These are phyloP conservation scores for Aspergillus ostianus DNA, from an alignment of 495 filamentous ascomycete genomes.

Conservation along the genomic window DNA sequence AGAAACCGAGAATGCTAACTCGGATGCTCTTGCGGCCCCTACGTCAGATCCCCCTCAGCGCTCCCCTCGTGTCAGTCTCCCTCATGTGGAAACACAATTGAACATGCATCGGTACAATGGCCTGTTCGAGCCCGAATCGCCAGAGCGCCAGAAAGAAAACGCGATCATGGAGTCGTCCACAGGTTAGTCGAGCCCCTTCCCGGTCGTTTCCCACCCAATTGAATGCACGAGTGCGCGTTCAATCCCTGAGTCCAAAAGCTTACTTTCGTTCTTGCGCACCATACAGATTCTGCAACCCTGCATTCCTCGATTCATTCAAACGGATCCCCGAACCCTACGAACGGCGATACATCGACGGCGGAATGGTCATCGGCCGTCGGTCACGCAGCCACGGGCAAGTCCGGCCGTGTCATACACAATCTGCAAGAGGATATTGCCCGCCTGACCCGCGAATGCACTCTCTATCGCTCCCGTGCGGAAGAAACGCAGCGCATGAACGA, in stretches of 20 bases:
- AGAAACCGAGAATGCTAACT: constrained; percentile 30
- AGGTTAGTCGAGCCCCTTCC: constrained; percentile 20
- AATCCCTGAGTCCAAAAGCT: background rate
- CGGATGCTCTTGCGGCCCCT: constrained; percentile 18
- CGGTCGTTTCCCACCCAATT: background rate
- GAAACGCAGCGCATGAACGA: constrained; percentile 72
- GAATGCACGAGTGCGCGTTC: background rate
- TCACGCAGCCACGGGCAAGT: constrained; percentile 80
- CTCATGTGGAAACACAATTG: constrained; percentile 44
- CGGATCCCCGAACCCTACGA: constrained; percentile 25
- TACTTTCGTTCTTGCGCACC: background rate
- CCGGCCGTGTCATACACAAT: constrained; percentile 87
- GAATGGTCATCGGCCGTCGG: constrained; percentile 78
- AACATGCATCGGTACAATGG: constrained; percentile 48
- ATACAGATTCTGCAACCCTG: constrained; percentile 25
- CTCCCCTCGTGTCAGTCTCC: constrained; percentile 41
- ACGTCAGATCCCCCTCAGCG: constrained; percentile 23
- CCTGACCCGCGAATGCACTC: constrained; percentile 73
- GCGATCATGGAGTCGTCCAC: constrained; percentile 12
- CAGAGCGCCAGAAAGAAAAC: constrained; percentile 19
- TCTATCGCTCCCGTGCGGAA: constrained; percentile 69
- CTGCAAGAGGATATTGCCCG: constrained; percentile 87
- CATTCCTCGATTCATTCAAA: constrained; percentile 19
- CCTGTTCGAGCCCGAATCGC: constrained; percentile 31
- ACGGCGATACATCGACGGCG: constrained; percentile 31